These are phyloP conservation scores for Scheffersomyces stambukii DNA, from an alignment of 1,139 yeast genomes.

Conservation along the genomic window DNA sequence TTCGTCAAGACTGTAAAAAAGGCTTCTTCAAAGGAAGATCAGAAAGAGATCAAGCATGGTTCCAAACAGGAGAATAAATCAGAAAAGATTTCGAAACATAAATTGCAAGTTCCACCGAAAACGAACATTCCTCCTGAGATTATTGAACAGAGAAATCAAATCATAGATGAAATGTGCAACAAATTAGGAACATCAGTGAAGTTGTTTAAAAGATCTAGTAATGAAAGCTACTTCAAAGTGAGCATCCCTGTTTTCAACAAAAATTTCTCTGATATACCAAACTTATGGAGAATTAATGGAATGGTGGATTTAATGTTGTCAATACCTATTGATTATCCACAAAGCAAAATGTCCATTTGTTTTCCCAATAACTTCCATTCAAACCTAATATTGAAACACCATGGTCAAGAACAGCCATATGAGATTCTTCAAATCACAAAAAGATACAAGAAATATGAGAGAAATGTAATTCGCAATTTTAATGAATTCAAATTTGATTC, in stretches of 20 bases:
- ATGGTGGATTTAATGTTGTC: constrained; percentile 17
- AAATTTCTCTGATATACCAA: constrained; percentile 16
- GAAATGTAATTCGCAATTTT: constrained; percentile 20
- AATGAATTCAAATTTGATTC: constrained; percentile 13
- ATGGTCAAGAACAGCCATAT: constrained; percentile 12
- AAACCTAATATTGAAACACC: constrained; percentile 18
- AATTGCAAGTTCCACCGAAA: constrained; percentile 5
- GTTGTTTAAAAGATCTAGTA: constrained; percentile 21
- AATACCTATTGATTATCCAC: constrained; percentile 22
- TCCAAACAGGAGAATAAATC: constrained; percentile 2
- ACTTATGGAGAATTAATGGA: constrained; percentile 17
- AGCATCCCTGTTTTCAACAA: constrained; percentile 18
- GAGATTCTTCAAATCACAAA: constrained; percentile 13
- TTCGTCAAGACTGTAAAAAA: constrained; percentile 20
- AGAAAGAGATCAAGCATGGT: constrained; percentile 1
- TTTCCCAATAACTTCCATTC: constrained; percentile 23
- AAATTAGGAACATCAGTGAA: constrained; percentile 21
- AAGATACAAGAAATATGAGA: constrained; percentile 18
- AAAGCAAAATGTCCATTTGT: constrained; percentile 12
- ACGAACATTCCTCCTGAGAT: constrained; percentile 7
- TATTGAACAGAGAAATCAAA: constrained; percentile 13
- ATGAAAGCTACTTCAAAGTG: constrained; percentile 18
- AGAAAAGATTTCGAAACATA: constrained; percentile 1
- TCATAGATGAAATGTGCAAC: constrained; percentile 19
- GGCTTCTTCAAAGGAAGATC: too few relatives aligned